Evolutionary conservation across 345 rosid species (phyloP), one percentile per base, ranked within the genome.

Genomic region (Citrus unshiu): DNA sequence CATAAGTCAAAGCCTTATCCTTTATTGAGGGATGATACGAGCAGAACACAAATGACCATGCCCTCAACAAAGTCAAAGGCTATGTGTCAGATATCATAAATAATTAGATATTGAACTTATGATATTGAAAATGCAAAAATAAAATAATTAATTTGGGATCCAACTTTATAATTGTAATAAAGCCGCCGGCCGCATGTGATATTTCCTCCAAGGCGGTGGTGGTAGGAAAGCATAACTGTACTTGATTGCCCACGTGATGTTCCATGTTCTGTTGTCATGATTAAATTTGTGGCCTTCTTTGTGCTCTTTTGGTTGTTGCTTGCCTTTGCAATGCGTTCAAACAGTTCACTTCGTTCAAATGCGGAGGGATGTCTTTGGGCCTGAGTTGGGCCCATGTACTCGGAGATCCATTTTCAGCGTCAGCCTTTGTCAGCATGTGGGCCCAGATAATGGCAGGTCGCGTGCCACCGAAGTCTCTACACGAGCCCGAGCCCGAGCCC

Each of bases 321-420:
- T 13, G 18, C 18, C 0, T 46, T 13, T 46, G 51, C 51, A 46
- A 46, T 46, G 51, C 18, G 4, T 13, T 1, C 51, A 46, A 24
- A n/a, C 88, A 94, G 95, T 84, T 92, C 73, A 94, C 97, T 12
- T 46, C 81, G 83, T 94, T 92, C 89, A 83, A 85, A 68, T 90
- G 91, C 60, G 98, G 92, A 27, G 98, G 95, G 8, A 24, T 88
- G 40, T 84, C 91, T 0, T 51, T 94, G 64, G 94, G 97, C 29
- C 82, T 94, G 2, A 91, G 87, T 82, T 92, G 98, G 98, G 89
- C 97, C 39, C 95, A 94, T 81, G 54, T 92, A n/a, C 84, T 94
- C 2, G 98, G 97, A 32, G 97, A 92, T 77, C 80, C 84, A 63
- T 77, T 87, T 72, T 86, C 93, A 40, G 93, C 90, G 21, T 80